These are phyloP conservation scores for Solanum clarkiae DNA, from an alignment of 257 asterid species.

Conservation along the genomic window DNA sequence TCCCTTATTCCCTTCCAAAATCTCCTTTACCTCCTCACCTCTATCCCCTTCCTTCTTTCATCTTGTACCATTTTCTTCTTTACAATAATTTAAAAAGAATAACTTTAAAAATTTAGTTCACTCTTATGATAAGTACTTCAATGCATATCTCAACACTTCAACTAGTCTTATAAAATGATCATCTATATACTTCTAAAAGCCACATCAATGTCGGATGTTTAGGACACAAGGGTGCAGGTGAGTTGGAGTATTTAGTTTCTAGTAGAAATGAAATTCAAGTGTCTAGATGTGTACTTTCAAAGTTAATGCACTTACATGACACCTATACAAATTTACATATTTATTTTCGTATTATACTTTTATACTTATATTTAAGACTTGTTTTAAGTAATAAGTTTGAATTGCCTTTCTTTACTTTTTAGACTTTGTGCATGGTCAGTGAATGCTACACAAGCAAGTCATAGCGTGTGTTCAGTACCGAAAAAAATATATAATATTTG, in stretches of 20 bases:
- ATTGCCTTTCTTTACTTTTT: background rate
- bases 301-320: background rate
- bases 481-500: background rate
- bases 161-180: background rate
- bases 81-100: background rate
- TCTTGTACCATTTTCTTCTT: background rate
- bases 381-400: background rate
- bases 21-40: background rate
- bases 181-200: background rate
- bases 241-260: background rate
- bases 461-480: background rate
- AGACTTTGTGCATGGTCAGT: background rate
- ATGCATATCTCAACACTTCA: background rate
- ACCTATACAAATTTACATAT: background rate
- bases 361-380: background rate
- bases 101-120: background rate
- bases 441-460: background rate
- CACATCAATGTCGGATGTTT: background rate
- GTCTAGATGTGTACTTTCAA: background rate
- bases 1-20: background rate
- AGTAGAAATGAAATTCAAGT: background rate
- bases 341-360: background rate
- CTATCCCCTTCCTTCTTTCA: background rate
- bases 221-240: background rate
- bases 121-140: background rate